Percentiles rank a stretch among this genome's conserved stretches.
Evolutionary conservation across 2,329 filamentous ascomycete genomes (phyloP).

Genomic region (Metarhizium guizhouense): DNA sequence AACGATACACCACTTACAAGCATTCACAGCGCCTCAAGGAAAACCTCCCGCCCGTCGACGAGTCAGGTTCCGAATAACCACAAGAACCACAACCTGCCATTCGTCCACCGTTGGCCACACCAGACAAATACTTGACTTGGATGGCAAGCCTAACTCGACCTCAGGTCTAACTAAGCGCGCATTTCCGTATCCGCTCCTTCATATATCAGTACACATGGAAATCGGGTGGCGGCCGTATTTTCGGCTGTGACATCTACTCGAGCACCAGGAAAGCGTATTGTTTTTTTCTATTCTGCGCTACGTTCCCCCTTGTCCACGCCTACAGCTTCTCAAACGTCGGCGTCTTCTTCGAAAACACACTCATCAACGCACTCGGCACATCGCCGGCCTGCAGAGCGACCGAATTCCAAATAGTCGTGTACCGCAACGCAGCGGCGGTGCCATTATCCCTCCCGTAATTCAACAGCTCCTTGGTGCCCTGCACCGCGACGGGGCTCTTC

Average conservation of each 20-base stretch:
- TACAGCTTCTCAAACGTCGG: constrained; percentile 81
- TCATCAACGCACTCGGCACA: constrained; percentile 63
- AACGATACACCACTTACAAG: neutral
- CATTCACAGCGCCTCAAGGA: constrained; percentile 37
- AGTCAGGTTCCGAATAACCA: constrained; percentile 40
- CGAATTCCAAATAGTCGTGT: constrained; percentile 83
- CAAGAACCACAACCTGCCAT: neutral
- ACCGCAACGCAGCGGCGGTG: constrained; percentile 69
- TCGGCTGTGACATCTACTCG: no score
- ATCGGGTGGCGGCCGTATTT: no score
- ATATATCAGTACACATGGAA: no score
- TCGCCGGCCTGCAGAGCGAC: constrained; percentile 75
- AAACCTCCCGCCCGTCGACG: constrained; percentile 41
- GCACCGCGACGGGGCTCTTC: constrained; percentile 83
- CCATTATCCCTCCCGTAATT: constrained; percentile 73
- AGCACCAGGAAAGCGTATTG: no score
- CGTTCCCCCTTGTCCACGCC: neutral
- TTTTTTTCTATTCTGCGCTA: no score
- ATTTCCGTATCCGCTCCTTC: no score
- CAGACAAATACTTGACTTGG: no score
- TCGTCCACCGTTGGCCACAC: no score
- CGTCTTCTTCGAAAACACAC: constrained; percentile 68
- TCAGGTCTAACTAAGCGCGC: no score
- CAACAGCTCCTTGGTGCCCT: constrained; percentile 79
- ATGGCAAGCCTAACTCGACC: no score